Conservation (phyloP, 805 yeast species). For the Candida adriatica region DNA sequence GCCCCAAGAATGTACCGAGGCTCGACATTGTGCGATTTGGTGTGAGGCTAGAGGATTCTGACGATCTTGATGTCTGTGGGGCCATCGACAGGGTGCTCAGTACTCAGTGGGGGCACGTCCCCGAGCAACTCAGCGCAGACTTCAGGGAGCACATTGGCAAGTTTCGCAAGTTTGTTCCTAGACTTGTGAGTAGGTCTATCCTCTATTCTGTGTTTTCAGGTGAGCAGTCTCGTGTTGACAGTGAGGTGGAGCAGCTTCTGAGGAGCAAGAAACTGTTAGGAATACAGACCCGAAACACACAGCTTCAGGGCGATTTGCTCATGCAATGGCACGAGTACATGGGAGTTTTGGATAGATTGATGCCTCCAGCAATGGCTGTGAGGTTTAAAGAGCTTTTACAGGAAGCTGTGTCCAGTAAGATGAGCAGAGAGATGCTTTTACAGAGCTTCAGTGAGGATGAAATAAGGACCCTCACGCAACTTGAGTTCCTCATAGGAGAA, state of each 20-base stretch:
- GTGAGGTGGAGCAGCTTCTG: conserved; percentile 31
- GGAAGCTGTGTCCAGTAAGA: background rate
- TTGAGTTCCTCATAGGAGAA: conserved; percentile 37
- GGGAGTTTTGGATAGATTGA: background rate
- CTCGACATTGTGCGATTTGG: too few relatives aligned
- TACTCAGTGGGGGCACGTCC: conserved; percentile 15
- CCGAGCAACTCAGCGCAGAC: conserved; percentile 11
- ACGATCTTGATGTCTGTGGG: background rate
- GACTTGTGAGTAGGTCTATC: conserved; percentile 25
- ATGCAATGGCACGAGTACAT: conserved; percentile 23
- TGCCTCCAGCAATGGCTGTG: background rate
- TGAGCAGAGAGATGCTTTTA: conserved; percentile 1
- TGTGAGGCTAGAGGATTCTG: too few relatives aligned
- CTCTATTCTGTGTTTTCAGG: conserved; percentile 40
- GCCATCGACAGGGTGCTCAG: conserved; percentile 7
- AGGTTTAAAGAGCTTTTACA: conserved; percentile 1
- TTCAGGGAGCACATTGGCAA: conserved; percentile 15
- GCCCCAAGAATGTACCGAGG: too few relatives aligned
- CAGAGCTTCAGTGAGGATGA: conserved; percentile 14
- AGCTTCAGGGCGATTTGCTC: conserved; percentile 34
- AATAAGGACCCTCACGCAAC: conserved; percentile 28
- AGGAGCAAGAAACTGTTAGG: conserved; percentile 31
- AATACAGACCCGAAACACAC: conserved; percentile 22
- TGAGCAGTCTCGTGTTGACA: conserved; percentile 46
- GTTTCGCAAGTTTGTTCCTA: conserved; percentile 11